Evolutionary conservation across 2,329 filamentous ascomycete species (phyloP).

Genomic region (Phaeomoniella chlamydospora): DNA sequence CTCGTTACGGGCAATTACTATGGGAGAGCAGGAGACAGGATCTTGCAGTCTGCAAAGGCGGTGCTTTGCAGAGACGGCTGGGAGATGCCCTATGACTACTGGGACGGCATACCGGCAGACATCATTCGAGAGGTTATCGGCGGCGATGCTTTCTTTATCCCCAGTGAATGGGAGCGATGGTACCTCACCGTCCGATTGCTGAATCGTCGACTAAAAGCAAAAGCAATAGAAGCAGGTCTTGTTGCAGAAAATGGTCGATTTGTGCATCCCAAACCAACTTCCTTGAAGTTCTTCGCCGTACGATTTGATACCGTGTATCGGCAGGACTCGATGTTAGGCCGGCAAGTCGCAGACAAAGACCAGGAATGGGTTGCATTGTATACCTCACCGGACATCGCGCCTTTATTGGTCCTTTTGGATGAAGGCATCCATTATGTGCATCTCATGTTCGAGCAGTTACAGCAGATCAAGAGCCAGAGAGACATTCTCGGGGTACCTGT

Average conservation of each 20-base stretch:
- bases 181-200: slow-evolving; percentile 38
- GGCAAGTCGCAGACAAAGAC: slow-evolving; percentile 26
- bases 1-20: slow-evolving; percentile 43
- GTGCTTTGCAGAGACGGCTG: slow-evolving; percentile 43
- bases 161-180: slow-evolving; percentile 44
- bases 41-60: slow-evolving; percentile 41
- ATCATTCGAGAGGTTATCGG: slow-evolving; percentile 44
- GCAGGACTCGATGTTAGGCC: slow-evolving; percentile 21
- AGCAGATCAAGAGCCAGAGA: slow-evolving; percentile 35
- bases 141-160: slow-evolving; percentile 43
- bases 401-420: slow-evolving; percentile 39
- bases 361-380: slow-evolving; percentile 36
- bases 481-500: slow-evolving; percentile 40
- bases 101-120: slow-evolving; percentile 44
- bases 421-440: slow-evolving; percentile 47
- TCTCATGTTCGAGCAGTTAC: slow-evolving; percentile 42
- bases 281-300: slow-evolving; percentile 33
- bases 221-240: slow-evolving; percentile 32
- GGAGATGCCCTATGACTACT: slow-evolving; percentile 35
- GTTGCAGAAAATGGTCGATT: slow-evolving; percentile 26
- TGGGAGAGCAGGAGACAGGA: slow-evolving; percentile 37
- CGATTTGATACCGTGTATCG: slow-evolving; percentile 39
- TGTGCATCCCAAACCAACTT: slow-evolving; percentile 30
- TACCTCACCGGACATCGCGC: slow-evolving; percentile 38
- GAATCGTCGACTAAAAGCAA: slow-evolving; percentile 32